Evolutionary conservation across 2,329 filamentous ascomycete genomes (phyloP).

Genomic region (Pyrenophora teres): DNA sequence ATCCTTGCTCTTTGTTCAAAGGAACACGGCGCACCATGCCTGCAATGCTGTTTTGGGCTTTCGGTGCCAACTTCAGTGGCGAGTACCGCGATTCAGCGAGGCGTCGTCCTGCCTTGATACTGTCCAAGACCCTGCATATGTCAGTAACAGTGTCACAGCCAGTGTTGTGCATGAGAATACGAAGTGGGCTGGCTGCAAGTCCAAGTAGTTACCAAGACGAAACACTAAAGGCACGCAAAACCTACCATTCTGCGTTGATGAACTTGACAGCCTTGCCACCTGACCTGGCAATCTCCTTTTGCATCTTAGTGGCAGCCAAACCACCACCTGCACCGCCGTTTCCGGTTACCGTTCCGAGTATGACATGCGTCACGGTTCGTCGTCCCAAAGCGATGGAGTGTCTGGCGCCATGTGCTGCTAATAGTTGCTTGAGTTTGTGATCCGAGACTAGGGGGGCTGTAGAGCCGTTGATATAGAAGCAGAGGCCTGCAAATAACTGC

Average conservation of each 20-base stretch:
- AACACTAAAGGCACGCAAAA: background rate
- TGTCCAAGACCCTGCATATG: slow-evolving; percentile 73
- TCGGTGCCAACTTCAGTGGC: slow-evolving; percentile 34
- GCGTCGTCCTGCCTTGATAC: slow-evolving; percentile 74
- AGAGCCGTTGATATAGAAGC: slow-evolving; percentile 86
- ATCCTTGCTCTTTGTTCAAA: slow-evolving; percentile 13
- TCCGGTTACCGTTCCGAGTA: slow-evolving; percentile 61
- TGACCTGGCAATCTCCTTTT: slow-evolving; percentile 73
- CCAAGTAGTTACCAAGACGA: background rate
- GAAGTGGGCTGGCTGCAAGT: background rate
- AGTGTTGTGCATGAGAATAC: slow-evolving; percentile 3
- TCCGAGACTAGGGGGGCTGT: slow-evolving; percentile 82
- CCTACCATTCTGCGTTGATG: slow-evolving; percentile 76
- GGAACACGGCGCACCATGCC: slow-evolving; percentile 16
- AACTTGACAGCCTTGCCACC: slow-evolving; percentile 75
- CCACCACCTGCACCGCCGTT: slow-evolving; percentile 69
- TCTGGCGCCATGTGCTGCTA: slow-evolving; percentile 73
- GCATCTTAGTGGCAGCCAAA: slow-evolving; percentile 75
- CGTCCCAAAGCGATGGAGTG: slow-evolving; percentile 73
- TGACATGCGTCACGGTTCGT: slow-evolving; percentile 81
- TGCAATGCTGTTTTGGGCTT: slow-evolving; percentile 33
- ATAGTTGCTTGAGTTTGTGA: slow-evolving; percentile 79
- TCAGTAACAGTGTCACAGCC: slow-evolving; percentile 14
- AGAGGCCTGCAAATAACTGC: slow-evolving; percentile 70
- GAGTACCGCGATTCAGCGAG: slow-evolving; percentile 76